Conservation (phyloP, 2,329 filamentous ascomycete genomes). For the Fusarium sp. region DNA sequence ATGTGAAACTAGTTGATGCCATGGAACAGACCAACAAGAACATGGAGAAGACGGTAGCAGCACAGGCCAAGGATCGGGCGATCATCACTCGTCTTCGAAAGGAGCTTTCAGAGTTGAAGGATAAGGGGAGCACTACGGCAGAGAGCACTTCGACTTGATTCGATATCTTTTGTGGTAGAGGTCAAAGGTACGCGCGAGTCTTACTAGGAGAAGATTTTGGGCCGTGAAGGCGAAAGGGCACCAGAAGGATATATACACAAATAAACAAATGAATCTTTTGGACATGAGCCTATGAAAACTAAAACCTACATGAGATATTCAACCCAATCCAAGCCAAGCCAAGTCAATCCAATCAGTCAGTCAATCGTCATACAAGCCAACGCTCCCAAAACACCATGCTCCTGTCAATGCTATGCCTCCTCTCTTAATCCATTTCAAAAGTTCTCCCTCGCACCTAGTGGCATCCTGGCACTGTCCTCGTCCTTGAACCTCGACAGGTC, state of each 20-base stretch:
- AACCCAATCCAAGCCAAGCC: constrained; percentile 1
- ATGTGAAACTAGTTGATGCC: background rate
- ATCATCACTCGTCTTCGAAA: background rate
- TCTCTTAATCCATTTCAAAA: constrained; percentile 38
- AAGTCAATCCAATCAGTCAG: background rate
- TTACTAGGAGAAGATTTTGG: background rate
- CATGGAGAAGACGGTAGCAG: background rate
- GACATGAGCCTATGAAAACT: constrained; percentile 19
- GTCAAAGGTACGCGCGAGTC: background rate
- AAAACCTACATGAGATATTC: constrained; percentile 22
- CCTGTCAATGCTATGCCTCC: constrained; percentile 32
- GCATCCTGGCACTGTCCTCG: constrained; percentile 63
- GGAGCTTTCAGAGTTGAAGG: background rate
- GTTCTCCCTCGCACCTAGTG: constrained; percentile 57
- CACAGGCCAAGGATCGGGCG: background rate
- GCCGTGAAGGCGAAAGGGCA: background rate
- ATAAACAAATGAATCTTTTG: background rate
- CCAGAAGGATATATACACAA: background rate
- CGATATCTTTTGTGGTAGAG: background rate
- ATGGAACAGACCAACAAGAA: background rate
- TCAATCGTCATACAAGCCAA: constrained; percentile 25
- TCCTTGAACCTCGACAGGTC: constrained; percentile 75
- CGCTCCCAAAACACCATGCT: constrained; percentile 46
- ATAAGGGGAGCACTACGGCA: background rate
- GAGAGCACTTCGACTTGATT: background rate